Evolutionary conservation across 2,329 filamentous ascomycete species (phyloP), one percentile per base, ranked within the genome.

Genomic region (Neoscytalidium dimidiatum): DNA sequence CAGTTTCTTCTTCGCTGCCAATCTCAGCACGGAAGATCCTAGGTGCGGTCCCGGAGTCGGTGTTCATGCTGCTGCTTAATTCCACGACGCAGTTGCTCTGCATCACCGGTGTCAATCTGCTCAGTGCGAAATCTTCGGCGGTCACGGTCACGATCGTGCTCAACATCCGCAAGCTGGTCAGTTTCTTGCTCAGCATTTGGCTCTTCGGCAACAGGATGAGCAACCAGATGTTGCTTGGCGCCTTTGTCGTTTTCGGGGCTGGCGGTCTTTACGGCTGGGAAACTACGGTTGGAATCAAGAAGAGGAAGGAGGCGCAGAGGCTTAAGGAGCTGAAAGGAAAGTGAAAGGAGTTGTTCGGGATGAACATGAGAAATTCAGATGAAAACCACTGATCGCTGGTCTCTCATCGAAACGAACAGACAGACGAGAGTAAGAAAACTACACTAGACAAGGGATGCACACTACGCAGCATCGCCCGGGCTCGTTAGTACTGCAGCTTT

Each of bases 111-210:
- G 95, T 99, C 65, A 98, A 98, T 71, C 85, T 97, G n/a, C 84
- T 99, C 4, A 94, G 92, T 1, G 92, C 94, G 0, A 90, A 90
- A 63, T 92, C 92, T 3, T 94, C 94, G 3, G 96, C 95, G 0
- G 84, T 99, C 64, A 98, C 95, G 0, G 95, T 99, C 26, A 97
- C 94, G 1, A 96, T 99, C 71, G 93, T 98, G 53, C 83, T 99
- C 66, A 99, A 98, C 75, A 91, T 99, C 66, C 87, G 95, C 70
- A 99, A 99, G 79, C 83, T 99, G 21, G 90, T 97, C 64, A 97
- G 94, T 72, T 85, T 98, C 67, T 81, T 98, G 67, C 77, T 98
- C 66, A 97, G 94, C 71, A 96, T 98, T 66, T 94, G 93, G 86
- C 78, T 99, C 1, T 99, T 99, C 79, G 95, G 94, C 4, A 97